A percentile compares a stretch with the other conserved stretches of the same genome.
Evolutionary conservation across 495 filamentous ascomycete genomes (phyloP).

Genomic region (Tuber melanosporum): DNA sequence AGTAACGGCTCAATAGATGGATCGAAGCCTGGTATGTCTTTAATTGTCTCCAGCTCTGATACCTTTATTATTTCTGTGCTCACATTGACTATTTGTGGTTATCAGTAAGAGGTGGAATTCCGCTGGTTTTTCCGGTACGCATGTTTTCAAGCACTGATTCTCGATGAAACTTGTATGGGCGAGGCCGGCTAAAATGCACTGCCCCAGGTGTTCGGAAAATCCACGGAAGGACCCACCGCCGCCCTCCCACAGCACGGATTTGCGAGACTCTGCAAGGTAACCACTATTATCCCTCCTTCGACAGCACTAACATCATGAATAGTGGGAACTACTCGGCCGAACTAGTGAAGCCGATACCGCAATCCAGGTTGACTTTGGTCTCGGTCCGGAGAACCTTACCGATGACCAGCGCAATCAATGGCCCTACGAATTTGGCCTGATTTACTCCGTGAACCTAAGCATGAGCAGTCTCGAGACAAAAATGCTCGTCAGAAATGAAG

Average conservation of each 20-base stretch:
- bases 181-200: neutral
- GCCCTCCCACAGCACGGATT: conserved; percentile 91
- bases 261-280: conserved; percentile 63
- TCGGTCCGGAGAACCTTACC: conserved; percentile 63
- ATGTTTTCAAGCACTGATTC: neutral
- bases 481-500: conserved; percentile 82
- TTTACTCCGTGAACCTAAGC: conserved; percentile 83
- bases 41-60: neutral
- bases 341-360: conserved; percentile 50
- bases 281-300: neutral
- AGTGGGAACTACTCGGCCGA: conserved; percentile 58
- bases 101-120: conserved; percentile 69
- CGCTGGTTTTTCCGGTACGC: conserved; percentile 89
- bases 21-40: conserved; percentile 44
- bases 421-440: conserved; percentile 78
- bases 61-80: neutral
- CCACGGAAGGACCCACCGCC: conserved; percentile 62
- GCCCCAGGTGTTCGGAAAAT: conserved; percentile 77
- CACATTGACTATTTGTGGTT: neutral
- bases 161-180: neutral
- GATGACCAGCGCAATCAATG: conserved; percentile 59
- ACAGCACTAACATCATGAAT: neutral
- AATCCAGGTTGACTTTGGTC: conserved; percentile 91
- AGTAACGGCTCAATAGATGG: conserved; percentile 45
- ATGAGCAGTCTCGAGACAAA: conserved; percentile 69